These are phyloP conservation scores for Entophlyctis luteolus DNA, from an alignment of 192 early-diverging fungal genomes.

Conservation along the genomic window DNA sequence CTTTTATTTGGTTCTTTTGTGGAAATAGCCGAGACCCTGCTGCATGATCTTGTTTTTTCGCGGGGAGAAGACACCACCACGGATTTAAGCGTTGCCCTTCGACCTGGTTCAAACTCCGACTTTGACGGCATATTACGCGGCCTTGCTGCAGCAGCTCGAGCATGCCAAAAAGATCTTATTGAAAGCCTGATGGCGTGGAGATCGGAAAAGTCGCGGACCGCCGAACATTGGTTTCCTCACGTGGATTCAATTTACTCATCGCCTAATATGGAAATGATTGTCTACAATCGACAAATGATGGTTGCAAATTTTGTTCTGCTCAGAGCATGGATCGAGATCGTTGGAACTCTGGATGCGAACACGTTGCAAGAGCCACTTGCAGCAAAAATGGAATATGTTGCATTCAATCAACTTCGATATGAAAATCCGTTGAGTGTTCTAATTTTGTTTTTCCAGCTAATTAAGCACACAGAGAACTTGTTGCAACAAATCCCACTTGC, in stretches of 20 bases:
- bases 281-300: slow-evolving; percentile 61
- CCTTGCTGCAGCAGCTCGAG: slow-evolving; percentile 74
- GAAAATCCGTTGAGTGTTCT: slow-evolving; percentile 71
- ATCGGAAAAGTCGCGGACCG: slow-evolving; percentile 36
- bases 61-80: slow-evolving; percentile 19
- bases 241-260: slow-evolving; percentile 15
- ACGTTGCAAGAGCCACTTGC: slow-evolving; percentile 78
- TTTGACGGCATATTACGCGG: slow-evolving; percentile 81
- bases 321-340: slow-evolving; percentile 79
- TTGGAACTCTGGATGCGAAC: slow-evolving; percentile 66
- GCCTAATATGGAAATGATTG: slow-evolving; percentile 52
- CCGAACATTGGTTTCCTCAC: not conserved
- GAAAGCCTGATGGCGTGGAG: slow-evolving; percentile 57
- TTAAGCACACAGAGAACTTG: slow-evolving; percentile 28
- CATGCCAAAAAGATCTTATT: slow-evolving; percentile 78
- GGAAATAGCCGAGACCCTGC: slow-evolving; percentile 25
- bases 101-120: slow-evolving; percentile 52
- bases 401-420: slow-evolving; percentile 84
- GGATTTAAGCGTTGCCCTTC: slow-evolving; percentile 32
- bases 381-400: slow-evolving; percentile 84
- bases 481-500: slow-evolving; percentile 62
- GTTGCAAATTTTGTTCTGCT: slow-evolving; percentile 73
- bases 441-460: slow-evolving; percentile 6
- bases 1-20: slow-evolving; percentile 31
- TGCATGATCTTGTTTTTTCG: slow-evolving; percentile 21